phyloP scores from a whole-genome alignment of 2,329 filamentous ascomycete genomes.

The Hymenoscyphus fraxineus region DNA sequence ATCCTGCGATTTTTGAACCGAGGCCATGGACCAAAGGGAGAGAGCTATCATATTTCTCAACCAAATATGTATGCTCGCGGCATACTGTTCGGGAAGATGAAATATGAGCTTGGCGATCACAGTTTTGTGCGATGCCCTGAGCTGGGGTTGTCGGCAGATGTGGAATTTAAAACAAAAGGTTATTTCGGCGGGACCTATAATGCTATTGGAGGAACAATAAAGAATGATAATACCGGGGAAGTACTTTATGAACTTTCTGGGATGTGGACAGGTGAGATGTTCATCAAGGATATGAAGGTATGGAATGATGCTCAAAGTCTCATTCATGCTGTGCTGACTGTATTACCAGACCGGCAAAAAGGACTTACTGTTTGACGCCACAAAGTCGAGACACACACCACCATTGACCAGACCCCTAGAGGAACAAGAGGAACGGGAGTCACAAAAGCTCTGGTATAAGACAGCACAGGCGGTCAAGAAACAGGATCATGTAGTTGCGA shows the following conservation, averaged over 20 bases:
- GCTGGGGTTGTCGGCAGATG: conserved; percentile 77
- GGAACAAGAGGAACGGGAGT: conserved; percentile 88
- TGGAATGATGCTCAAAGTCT: conserved; percentile 27
- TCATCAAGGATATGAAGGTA: conserved; percentile 77
- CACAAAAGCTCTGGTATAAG: conserved; percentile 78
- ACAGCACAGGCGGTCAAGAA: conserved; percentile 79
- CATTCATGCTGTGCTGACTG: conserved; percentile 12
- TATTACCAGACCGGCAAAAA: conserved; percentile 75
- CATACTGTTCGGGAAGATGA: conserved; percentile 98
- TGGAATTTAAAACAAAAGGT: conserved; percentile 98
- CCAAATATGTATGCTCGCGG: conserved; percentile 99
- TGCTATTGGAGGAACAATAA: conserved; percentile 87
- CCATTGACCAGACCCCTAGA: conserved; percentile 72
- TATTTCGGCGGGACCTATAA: conserved; percentile 97
- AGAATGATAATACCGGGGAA: conserved; percentile 81
- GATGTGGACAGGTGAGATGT: conserved; percentile 93
- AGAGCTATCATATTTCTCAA: conserved; percentile 91
- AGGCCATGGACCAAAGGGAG: conserved; percentile 63
- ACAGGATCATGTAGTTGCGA: conserved; percentile 82
- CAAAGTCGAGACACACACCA: conserved; percentile 68
- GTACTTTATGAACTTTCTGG: conserved; percentile 87
- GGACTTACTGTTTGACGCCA: conserved; percentile 85
- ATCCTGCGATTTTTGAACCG: conserved; percentile 79
- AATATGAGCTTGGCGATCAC: conserved; percentile 96
- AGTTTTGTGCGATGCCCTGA: conserved; percentile 91